Evolutionary conservation across 495 filamentous ascomycete species (phyloP).

Genomic region (Barbatosphaeria neglecta): DNA sequence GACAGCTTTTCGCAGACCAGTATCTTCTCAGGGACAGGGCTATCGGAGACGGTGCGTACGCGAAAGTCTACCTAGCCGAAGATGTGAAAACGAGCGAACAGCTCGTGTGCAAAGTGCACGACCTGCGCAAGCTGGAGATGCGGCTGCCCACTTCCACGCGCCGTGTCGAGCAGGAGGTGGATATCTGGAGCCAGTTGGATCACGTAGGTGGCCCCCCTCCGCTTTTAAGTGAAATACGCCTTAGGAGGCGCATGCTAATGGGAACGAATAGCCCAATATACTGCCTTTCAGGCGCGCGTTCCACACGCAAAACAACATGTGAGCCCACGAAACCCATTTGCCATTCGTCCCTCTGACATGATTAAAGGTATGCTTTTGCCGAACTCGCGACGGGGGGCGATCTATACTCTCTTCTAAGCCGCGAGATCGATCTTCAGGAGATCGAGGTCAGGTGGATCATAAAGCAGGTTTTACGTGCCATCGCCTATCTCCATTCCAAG

Average conservation of each 20-base stretch:
- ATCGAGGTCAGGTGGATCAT: conserved; percentile 71
- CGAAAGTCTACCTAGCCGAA: conserved; percentile 69
- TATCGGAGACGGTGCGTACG: conserved; percentile 77
- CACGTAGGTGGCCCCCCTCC: conserved; percentile 43
- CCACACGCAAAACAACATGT: conserved; percentile 38
- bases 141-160: conserved; percentile 6
- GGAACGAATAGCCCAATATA: conserved; percentile 45
- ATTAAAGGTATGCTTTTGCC: conserved; percentile 49
- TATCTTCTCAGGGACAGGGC: conserved; percentile 41
- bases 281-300: conserved; percentile 45
- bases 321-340: conserved; percentile 10
- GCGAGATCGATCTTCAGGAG: conserved; percentile 43
- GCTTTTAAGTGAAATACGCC: too few relatives aligned
- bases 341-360: conserved; percentile 1
- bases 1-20: conserved; percentile 32
- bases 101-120: conserved; percentile 66
- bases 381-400: conserved; percentile 58
- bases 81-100: conserved; percentile 53
- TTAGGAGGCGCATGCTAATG: not conserved
- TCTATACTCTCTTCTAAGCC: conserved; percentile 40
- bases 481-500: conserved; percentile 70
- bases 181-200: conserved; percentile 42
- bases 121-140: conserved; percentile 9
- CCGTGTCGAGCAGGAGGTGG: conserved; percentile 35
- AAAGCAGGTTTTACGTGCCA: conserved; percentile 64